A percentile compares a stretch with the other conserved stretches of the same genome.
Evolutionary conservation across 345 rosid species (phyloP).

Genomic region (Combretum micranthum): DNA sequence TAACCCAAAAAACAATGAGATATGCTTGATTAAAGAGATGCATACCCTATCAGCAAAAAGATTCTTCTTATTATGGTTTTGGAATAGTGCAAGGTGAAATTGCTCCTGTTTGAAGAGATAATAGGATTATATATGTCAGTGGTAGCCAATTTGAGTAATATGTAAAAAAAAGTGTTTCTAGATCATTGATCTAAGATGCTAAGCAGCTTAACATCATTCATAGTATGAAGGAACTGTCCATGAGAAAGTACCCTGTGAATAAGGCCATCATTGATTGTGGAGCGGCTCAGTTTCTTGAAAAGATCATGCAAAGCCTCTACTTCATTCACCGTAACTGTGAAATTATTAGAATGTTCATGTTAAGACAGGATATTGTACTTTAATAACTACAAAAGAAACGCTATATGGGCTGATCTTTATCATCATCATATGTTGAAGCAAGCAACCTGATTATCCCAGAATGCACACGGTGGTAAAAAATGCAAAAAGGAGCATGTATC

Average conservation of each 20-base stretch:
- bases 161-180: not conserved
- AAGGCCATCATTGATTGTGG: constrained; percentile 37
- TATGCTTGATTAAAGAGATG: not conserved
- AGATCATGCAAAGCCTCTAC: constrained; percentile 61
- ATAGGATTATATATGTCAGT: not conserved
- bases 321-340: constrained; percentile 64
- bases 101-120: constrained; percentile 32
- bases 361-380: not conserved
- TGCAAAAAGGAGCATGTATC: not conserved
- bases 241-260: constrained; percentile 52
- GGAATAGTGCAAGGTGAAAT: constrained; percentile 43
- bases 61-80: constrained; percentile 38
- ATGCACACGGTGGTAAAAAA: not conserved
- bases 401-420: too few species aligned
- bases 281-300: constrained; percentile 63
- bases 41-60: constrained; percentile 52
- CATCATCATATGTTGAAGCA: too few species aligned
- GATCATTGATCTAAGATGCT: not conserved
- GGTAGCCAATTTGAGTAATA: not conserved
- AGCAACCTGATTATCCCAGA: not conserved
- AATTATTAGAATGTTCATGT: constrained; percentile 2
- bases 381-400: too few species aligned
- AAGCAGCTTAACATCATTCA: too few species aligned
- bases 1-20: too few species aligned
- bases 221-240: too few species aligned